phyloP scores from a whole-genome alignment of 108 stramenopile genomes.

The Asterionellopsis glacialis region DNA sequence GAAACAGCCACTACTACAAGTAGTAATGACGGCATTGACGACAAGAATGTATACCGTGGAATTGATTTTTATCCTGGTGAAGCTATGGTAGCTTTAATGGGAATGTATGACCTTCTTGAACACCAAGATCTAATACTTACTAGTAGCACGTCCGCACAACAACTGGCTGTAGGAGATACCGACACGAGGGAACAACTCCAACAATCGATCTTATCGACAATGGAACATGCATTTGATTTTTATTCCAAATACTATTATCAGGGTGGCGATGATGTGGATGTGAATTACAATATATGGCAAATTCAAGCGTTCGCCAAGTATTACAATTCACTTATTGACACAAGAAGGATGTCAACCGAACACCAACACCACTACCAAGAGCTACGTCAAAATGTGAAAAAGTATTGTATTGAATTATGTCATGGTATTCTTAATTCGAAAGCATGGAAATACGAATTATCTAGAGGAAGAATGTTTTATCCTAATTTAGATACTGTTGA shows the following conservation, averaged over 20 bases:
- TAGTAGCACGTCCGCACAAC: not conserved
- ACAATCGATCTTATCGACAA: slow-evolving; percentile 18
- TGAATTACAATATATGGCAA: slow-evolving; percentile 56
- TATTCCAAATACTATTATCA: slow-evolving; percentile 29
- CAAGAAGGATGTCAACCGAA: too few species aligned
- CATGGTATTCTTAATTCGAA: slow-evolving; percentile 26
- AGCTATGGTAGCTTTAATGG: slow-evolving; percentile 40
- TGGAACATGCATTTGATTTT: slow-evolving; percentile 31
- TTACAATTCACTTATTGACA: slow-evolving; percentile 7
- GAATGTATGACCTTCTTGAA: slow-evolving; percentile 16
- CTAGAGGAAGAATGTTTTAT: slow-evolving; percentile 31
- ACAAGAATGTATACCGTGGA: slow-evolving; percentile 10
- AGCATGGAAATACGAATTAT: slow-evolving; percentile 31
- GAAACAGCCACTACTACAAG: not conserved
- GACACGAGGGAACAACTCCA: not conserved
- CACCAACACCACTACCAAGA: not conserved
- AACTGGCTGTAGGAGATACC: too few species aligned
- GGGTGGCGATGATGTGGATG: slow-evolving; percentile 24
- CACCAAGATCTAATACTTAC: not conserved
- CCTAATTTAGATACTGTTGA: slow-evolving; percentile 41
- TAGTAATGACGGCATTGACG: slow-evolving; percentile 5
- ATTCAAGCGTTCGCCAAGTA: slow-evolving; percentile 26
- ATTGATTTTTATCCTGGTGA: slow-evolving; percentile 51
- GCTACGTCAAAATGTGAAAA: not conserved
- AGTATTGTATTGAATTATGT: slow-evolving; percentile 29